phyloP scores from a whole-genome alignment of 169 alveolate genomes.

The Plasmodium fragile region DNA sequence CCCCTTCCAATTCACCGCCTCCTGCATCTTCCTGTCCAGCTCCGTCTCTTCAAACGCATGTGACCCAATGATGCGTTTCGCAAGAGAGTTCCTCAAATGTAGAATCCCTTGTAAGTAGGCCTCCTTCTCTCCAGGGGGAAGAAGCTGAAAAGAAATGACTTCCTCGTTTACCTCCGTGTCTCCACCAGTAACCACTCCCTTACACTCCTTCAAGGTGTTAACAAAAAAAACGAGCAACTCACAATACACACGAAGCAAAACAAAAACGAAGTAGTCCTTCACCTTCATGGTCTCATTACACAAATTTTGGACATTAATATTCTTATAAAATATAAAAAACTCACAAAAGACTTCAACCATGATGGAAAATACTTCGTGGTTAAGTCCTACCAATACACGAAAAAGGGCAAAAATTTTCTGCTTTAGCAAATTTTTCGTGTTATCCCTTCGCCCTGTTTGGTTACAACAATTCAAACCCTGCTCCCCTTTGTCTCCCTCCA shows the following conservation, averaged over 20 bases:
- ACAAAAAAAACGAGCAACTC: conserved; percentile 15
- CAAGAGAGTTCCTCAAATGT: neutral
- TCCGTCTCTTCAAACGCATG: neutral
- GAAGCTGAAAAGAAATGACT: conserved; percentile 10
- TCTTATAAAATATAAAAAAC: conserved; percentile 31
- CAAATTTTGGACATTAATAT: conserved; percentile 6
- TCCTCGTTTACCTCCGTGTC: conserved; percentile 10
- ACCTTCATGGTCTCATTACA: conserved; percentile 10
- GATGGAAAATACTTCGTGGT: conserved; percentile 32
- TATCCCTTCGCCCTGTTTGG: neutral
- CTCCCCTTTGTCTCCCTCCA: neutral
- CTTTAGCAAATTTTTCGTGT: neutral
- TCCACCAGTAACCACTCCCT: neutral
- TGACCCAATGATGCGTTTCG: neutral
- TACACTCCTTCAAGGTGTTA: conserved; percentile 30
- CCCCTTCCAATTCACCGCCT: neutral
- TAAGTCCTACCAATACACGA: neutral
- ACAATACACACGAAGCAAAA: conserved; percentile 13
- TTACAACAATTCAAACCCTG: neutral
- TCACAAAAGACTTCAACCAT: conserved; percentile 21
- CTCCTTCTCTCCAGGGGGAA: neutral
- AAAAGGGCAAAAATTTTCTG: neutral
- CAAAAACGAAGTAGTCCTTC: conserved; percentile 42
- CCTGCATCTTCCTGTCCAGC: neutral
- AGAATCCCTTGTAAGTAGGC: conserved; percentile 6